Percentiles rank a stretch among this genome's conserved stretches.
These are phyloP conservation scores for Sugiyamaella novakii DNA, from an alignment of 1,139 yeast species.

Conservation along the genomic window DNA sequence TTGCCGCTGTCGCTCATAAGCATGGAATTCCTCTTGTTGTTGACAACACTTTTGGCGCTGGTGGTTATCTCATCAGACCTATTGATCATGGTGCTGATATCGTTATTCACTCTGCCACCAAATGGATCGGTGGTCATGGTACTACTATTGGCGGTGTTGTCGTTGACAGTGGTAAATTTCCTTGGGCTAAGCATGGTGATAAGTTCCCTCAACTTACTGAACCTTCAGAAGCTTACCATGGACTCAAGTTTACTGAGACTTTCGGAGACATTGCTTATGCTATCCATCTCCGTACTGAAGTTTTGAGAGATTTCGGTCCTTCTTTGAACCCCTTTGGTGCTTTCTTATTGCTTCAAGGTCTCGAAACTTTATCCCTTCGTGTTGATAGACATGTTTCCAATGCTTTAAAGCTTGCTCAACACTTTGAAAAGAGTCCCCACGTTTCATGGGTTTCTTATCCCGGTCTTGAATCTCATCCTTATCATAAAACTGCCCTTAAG, in stretches of 20 bases:
- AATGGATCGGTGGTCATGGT: conserved; percentile 99
- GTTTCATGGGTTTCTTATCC: conserved; percentile 91
- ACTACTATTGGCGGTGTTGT: conserved; percentile 92
- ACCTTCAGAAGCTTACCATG: conserved; percentile 94
- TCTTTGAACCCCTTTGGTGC: conserved; percentile 85
- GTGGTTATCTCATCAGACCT: conserved; percentile 86
- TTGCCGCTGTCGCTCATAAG: conserved; percentile 77
- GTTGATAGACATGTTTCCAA: conserved; percentile 89
- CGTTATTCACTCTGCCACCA: conserved; percentile 86
- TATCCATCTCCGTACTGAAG: conserved; percentile 79
- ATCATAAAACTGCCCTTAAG: conserved; percentile 79
- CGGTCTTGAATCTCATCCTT: conserved; percentile 80
- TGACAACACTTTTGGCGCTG: conserved; percentile 98
- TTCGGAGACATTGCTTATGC: conserved; percentile 80
- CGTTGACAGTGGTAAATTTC: conserved; percentile 88
- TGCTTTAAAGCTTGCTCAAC: conserved; percentile 78
- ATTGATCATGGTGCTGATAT: conserved; percentile 88
- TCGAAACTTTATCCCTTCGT: conserved; percentile 90
- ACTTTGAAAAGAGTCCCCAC: conserved; percentile 68
- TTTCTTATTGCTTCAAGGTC: conserved; percentile 83
- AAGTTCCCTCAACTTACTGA: conserved; percentile 87
- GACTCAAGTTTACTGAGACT: conserved; percentile 76
- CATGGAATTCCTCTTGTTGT: conserved; percentile 91
- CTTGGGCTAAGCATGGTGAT: conserved; percentile 80
- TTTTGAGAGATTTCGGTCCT: conserved; percentile 92